Evolutionary conservation across 2,329 filamentous ascomycete genomes (phyloP), one percentile per base, ranked within the genome.

Genomic region (Metarhizium album): DNA sequence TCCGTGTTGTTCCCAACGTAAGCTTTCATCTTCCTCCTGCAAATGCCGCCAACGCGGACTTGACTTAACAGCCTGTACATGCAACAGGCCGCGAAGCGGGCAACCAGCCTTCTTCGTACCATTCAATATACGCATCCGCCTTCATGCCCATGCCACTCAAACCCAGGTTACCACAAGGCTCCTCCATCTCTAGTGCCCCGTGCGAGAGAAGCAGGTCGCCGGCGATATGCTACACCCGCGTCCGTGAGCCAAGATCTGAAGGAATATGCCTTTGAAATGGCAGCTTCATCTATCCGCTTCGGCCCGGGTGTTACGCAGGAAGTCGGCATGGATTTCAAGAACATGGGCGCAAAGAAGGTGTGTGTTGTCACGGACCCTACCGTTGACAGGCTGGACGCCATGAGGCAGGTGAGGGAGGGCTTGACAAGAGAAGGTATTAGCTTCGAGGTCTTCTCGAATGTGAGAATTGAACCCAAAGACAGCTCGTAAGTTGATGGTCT

Each of bases 181-280:
- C 75, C 75, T 40, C 70, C 79, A 40, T 73, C 78, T 53, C 70
- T 90, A 53, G 67, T 74, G 16, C 74, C 75, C 22, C 74, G 71
- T 51, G 66, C 62, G 45, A 54, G 62, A 57, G 52, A 67, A 57
- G 57, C 69, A 33, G 69, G 61, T 31, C 54, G 58, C 23, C 66
- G 80, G 33, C 73, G 72, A 47, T 83, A 79, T 66, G 90, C 88
- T n/a, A 91, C 88, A 0, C 88, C 90, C 0, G 72, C 86, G 31
- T 62, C 61, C 38, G 57, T 63, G 20, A 71, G 86, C 20, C 47
- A 53, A 27, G 70, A 76, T 8, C 77, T 90, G 62, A 95, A 94
- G 66, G 93, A 98, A 67, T 98, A 98, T 71, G 93, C 93, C 14
- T 98, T 98, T 64, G 93, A 98, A 68, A 95, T 98, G 91, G 93